phyloP scores from a whole-genome alignment of 78 protist species.

The Tieghemostelium lacteum region DNA sequence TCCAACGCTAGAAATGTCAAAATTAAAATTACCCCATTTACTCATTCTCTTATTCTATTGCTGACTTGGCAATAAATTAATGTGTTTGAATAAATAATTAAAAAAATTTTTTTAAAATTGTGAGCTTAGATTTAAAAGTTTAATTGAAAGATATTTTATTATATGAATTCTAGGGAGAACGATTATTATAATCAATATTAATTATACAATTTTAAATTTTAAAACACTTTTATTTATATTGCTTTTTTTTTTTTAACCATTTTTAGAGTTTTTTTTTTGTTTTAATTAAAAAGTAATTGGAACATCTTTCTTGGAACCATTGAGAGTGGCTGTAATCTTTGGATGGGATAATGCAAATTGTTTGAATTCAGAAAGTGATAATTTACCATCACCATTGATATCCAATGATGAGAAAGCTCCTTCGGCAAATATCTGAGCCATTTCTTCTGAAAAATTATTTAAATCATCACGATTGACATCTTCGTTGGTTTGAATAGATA shows the following conservation, averaged over 20 bases:
- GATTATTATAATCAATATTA: neutral
- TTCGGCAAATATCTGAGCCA: constrained; percentile 85
- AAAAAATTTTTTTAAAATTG: neutral
- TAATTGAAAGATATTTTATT: neutral
- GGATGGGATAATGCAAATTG: constrained; percentile 83
- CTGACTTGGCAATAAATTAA: neutral
- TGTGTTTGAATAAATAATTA: neutral
- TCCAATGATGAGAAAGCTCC: constrained; percentile 81
- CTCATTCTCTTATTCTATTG: constrained; percentile 11
- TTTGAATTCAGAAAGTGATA: constrained; percentile 79
- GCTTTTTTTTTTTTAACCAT: neutral
- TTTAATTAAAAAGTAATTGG: constrained; percentile 81
- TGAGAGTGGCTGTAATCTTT: constrained; percentile 83
- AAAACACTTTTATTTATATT: neutral
- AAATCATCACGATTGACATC: constrained; percentile 78
- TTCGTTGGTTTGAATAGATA: constrained; percentile 80
- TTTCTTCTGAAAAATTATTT: constrained; percentile 79
- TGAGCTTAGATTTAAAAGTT: neutral
- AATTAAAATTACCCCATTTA: constrained; percentile 44
- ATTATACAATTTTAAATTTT: neutral
- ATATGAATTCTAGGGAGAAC: neutral
- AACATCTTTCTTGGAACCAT: constrained; percentile 84
- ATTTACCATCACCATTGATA: constrained; percentile 83
- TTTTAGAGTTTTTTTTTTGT: constrained; percentile 4
- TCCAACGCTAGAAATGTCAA: constrained; percentile 50